Evolutionary conservation across 2,329 filamentous ascomycete genomes (phyloP), one percentile per base, ranked within the genome.

Genomic region (Massarina eburnea): DNA sequence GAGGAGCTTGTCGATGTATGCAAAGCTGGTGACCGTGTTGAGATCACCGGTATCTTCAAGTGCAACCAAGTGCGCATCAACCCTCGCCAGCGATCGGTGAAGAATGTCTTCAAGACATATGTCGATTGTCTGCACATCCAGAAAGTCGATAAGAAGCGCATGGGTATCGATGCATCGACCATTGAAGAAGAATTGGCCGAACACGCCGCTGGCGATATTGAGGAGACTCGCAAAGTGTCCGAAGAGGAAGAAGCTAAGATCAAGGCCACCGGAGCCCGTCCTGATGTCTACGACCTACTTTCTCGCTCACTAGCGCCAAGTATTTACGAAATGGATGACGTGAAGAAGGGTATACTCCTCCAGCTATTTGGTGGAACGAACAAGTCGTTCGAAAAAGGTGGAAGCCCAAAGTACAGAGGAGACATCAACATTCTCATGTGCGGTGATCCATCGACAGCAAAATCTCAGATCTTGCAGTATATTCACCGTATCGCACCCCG

Each of bases 351-450:
- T 9, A 96, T 99, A 51, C 78, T 99, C 9, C 83, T 99, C 3
- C 94, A 99, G 65, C 82, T 99, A 32, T 99, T 99, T 67, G 92
- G 94, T 29, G 94, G 94, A 45, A 96, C 94, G 26, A 99, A 99
- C 77, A 99, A 99, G 75, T 89, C 89, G 1, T 99, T 99, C 70
- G 83, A 95, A 48, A 97, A 96, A 72, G 94, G 94, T 45, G 94
- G 91, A 46, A 96, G 89, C 64, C 94, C 94, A 6, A 91, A 88
- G 61, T 99, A 99, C 70, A 84, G 94, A 76, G 94, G 94, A 52
- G 94, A 99, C 71, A 96, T 99, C 76, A 99, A 99, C 67, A 83
- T 99, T 40, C 80, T 99, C 34, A 85, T 99, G 27, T 99, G 94
- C 62, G 94, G 94, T 78, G 94, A 99, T 64, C 94, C 94, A 0